A percentile compares a stretch with the other conserved stretches of the same genome.
Evolutionary conservation across 306 rosid genomes (phyloP).

Genomic region (Arachis stenosperma): DNA sequence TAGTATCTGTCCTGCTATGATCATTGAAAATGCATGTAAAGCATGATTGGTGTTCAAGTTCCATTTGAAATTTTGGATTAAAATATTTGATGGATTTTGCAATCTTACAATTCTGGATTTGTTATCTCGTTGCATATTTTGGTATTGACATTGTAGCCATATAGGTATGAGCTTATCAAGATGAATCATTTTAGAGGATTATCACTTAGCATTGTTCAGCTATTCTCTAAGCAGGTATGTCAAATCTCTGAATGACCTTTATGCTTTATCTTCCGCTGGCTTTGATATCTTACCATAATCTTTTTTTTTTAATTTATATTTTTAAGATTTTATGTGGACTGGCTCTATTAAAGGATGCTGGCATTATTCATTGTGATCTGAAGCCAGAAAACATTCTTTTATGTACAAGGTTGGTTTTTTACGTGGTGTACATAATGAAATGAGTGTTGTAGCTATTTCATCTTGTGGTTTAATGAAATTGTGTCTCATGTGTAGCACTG

Average conservation of each 20-base stretch:
- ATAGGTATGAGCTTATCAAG: conserved; percentile 98
- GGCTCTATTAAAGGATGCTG: conserved; percentile 91
- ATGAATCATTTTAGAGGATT: conserved; percentile 94
- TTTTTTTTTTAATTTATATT: conserved; percentile 41
- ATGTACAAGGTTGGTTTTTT: conserved; percentile 76
- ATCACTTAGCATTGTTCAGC: conserved; percentile 89
- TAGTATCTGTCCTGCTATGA: conserved; percentile 27
- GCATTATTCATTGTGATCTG: conserved; percentile 98
- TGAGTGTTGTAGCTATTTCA: conserved; percentile 40
- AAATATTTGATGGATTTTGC: conserved; percentile 12
- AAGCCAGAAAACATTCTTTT: conserved; percentile 99
- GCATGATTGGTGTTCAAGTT: conserved; percentile 32
- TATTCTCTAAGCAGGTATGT: conserved; percentile 91
- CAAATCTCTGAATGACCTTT: conserved; percentile 35
- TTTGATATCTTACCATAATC: conserved; percentile 37
- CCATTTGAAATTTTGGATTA: conserved; percentile 4
- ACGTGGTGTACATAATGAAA: conserved; percentile 31
- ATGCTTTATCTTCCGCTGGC: conserved; percentile 23
- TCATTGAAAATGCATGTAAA: conserved; percentile 29
- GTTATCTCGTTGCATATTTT: conserved; percentile 33
- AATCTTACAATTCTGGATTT: conserved; percentile 25
- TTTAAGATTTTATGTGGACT: conserved; percentile 82
- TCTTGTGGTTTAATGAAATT: conserved; percentile 39
- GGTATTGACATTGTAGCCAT: conserved; percentile 45
- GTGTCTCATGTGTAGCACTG: conserved; percentile 51